These are phyloP conservation scores for Massospora cicadina DNA, from an alignment of 371 early-diverging fungal species.

Conservation along the genomic window DNA sequence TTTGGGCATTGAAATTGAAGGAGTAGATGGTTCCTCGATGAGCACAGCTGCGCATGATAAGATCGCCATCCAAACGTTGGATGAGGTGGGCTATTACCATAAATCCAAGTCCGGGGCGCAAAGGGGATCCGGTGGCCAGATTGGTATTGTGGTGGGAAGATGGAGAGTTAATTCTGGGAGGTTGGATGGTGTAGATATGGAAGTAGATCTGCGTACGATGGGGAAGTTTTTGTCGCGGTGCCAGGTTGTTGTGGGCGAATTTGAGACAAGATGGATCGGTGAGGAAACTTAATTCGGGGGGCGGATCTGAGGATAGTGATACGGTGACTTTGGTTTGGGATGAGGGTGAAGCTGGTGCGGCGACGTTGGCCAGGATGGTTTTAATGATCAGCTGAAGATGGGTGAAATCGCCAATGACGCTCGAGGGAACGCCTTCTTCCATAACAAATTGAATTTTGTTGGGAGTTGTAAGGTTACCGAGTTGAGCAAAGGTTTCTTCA, in stretches of 20 bases:
- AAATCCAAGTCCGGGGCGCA: not conserved
- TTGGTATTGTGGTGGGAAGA: not conserved
- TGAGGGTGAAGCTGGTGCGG: not conserved
- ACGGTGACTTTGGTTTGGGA: not conserved
- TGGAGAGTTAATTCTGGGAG: not conserved
- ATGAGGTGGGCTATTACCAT: not conserved
- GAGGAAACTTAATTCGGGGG: not conserved
- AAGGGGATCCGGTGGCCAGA: not conserved
- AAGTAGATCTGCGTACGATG: not conserved
- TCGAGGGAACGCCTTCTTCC: not conserved
- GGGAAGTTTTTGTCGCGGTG: not conserved
- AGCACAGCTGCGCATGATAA: not conserved
- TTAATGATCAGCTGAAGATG: not conserved
- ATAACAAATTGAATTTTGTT: no score
- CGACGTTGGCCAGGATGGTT: not conserved
- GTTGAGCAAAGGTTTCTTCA: not conserved
- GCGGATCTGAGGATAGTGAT: not conserved
- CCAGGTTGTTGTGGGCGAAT: not conserved
- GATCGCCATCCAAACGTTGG: not conserved
- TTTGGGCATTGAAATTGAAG: no score
- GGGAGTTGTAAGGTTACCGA: no score
- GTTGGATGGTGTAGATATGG: not conserved
- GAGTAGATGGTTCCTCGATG: not conserved
- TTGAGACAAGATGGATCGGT: not conserved
- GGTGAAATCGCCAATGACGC: not conserved